Percentiles rank a stretch among this genome's conserved stretches.
Conservation (phyloP, 108 stramenopile genomes). For the Fragilariopsis cylindrus region DNA sequence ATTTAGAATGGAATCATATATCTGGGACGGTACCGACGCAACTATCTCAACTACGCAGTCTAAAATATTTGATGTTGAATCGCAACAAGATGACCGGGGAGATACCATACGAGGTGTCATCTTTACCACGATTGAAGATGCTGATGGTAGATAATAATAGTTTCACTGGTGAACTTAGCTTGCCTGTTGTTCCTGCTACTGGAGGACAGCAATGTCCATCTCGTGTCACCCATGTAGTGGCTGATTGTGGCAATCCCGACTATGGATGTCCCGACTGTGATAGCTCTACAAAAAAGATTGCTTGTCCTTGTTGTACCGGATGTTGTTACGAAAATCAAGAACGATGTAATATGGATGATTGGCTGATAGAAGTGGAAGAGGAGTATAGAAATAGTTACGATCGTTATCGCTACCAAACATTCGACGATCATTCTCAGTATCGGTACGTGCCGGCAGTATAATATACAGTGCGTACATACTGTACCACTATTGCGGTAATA, state of each 20-base stretch:
- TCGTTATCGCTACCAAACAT: neutral
- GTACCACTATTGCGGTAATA: too few relatives aligned
- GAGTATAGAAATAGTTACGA: slow-evolving; percentile 5
- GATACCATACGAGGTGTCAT: slow-evolving; percentile 50
- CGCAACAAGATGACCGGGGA: slow-evolving; percentile 49
- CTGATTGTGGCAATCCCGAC: slow-evolving; percentile 26
- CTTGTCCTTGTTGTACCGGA: slow-evolving; percentile 33
- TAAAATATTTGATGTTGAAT: slow-evolving; percentile 50
- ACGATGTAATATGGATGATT: slow-evolving; percentile 30
- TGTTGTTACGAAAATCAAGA: slow-evolving; percentile 30
- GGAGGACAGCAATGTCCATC: neutral
- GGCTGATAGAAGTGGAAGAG: slow-evolving; percentile 12
- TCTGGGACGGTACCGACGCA: slow-evolving; percentile 39
- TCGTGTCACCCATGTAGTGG: slow-evolving; percentile 13
- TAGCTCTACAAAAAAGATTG: slow-evolving; percentile 12
- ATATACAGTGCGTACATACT: too few relatives aligned
- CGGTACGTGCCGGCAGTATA: too few relatives aligned
- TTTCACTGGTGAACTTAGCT: slow-evolving; percentile 34
- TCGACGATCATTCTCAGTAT: too few relatives aligned
- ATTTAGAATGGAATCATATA: slow-evolving; percentile 36
- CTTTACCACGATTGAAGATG: slow-evolving; percentile 45
- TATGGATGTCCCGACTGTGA: slow-evolving; percentile 16
- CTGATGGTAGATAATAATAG: slow-evolving; percentile 65
- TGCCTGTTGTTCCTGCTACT: neutral
- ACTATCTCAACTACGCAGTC: slow-evolving; percentile 22